Percentiles rank a stretch among this genome's conserved stretches.
Conservation (phyloP, 768 basidiomycete species). For the Termitomyces sp. region DNA sequence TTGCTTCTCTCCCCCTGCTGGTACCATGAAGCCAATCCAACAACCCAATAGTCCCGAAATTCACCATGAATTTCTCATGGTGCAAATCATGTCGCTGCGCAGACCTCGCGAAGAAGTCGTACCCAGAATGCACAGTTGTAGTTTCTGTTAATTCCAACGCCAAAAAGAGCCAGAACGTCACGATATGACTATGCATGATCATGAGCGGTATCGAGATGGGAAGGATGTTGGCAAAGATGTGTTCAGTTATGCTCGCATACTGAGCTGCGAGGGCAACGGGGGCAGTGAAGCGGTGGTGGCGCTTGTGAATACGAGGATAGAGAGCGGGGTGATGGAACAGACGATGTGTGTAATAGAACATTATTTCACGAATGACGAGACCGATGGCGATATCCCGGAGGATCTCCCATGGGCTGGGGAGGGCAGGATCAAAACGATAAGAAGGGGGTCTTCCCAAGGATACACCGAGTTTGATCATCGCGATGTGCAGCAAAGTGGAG, state of each 20-base stretch:
- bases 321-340: conserved; percentile 21
- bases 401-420: conserved; percentile 17
- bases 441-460: conserved; percentile 6
- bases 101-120: conserved; percentile 21
- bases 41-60: conserved; percentile 23
- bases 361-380: conserved; percentile 21
- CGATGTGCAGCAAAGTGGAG: conserved; percentile 17
- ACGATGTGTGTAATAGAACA: conserved; percentile 27
- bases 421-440: conserved; percentile 16
- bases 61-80: conserved; percentile 24
- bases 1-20: neutral
- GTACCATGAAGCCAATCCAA: conserved; percentile 24
- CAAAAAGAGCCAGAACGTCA: conserved; percentile 25
- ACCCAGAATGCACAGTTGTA: conserved; percentile 25
- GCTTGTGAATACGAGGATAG: conserved; percentile 25
- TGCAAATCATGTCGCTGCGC: conserved; percentile 24
- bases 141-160: conserved; percentile 21
- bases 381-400: conserved; percentile 16
- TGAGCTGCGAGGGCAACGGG: conserved; percentile 27
- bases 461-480: conserved; percentile 7
- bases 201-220: conserved; percentile 23
- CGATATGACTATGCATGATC: conserved; percentile 21
- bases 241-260: conserved; percentile 22
- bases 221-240: conserved; percentile 24
- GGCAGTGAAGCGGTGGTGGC: conserved; percentile 27